phyloP scores from a whole-genome alignment of 768 basidiomycete genomes.

The Leccinum boreale region DNA sequence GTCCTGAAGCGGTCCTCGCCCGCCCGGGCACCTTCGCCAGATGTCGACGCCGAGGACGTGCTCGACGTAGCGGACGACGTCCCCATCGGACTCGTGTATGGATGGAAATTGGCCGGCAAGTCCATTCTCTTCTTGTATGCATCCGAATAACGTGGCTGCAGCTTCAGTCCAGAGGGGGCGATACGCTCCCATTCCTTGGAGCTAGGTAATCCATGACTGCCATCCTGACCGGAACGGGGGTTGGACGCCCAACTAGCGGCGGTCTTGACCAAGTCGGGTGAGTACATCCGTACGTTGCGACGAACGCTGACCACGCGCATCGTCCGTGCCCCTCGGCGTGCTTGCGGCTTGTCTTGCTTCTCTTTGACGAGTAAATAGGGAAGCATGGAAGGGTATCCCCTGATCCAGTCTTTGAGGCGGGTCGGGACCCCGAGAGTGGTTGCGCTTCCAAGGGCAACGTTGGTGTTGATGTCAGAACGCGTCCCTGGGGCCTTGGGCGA shows the following conservation, averaged over 20 bases:
- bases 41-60: conserved; percentile 35
- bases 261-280: conserved; percentile 76
- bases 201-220: conserved; percentile 39
- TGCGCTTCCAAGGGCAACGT: conserved; percentile 43
- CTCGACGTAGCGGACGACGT: conserved; percentile 44
- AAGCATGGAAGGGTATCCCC: conserved; percentile 82
- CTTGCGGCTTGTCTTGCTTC: conserved; percentile 50
- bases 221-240: conserved; percentile 24
- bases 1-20: conserved; percentile 74
- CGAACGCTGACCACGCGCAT: conserved; percentile 75
- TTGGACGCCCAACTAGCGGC: conserved; percentile 47
- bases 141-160: conserved; percentile 70
- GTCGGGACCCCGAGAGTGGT: conserved; percentile 70
- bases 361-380: conserved; percentile 53
- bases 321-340: conserved; percentile 73
- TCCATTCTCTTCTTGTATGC: conserved; percentile 75
- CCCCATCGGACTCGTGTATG: conserved; percentile 34
- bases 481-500: conserved; percentile 38
- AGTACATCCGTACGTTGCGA: conserved; percentile 84
- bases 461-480: conserved; percentile 31
- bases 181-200: conserved; percentile 81
- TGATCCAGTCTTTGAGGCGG: conserved; percentile 88
- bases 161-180: conserved; percentile 55
- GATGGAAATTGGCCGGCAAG: conserved; percentile 58
- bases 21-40: conserved; percentile 36